Percentiles rank a stretch among this genome's conserved stretches.
These are phyloP conservation scores for Scheffersomyces quercinus DNA, from an alignment of 1,139 yeast genomes.

Conservation along the genomic window DNA sequence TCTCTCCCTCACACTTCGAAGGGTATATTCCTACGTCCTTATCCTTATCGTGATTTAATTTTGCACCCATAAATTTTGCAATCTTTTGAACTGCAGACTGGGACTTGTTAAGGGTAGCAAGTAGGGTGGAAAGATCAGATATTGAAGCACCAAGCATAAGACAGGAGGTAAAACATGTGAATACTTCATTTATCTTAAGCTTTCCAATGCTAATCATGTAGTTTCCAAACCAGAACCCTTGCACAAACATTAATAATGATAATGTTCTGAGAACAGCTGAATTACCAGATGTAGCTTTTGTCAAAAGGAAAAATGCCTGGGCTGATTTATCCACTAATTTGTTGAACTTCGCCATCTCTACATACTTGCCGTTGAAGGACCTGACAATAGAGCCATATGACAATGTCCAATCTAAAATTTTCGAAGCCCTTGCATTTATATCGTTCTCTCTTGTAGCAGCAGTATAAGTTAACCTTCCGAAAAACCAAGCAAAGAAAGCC, in stretches of 20 bases:
- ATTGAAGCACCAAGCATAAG: constrained; percentile 65
- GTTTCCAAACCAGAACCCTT: constrained; percentile 90
- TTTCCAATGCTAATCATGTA: constrained; percentile 55
- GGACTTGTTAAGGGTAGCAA: constrained; percentile 63
- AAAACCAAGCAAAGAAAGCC: constrained; percentile 44
- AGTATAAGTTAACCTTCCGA: constrained; percentile 53
- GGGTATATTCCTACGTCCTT: constrained; percentile 23
- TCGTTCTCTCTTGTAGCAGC: constrained; percentile 60
- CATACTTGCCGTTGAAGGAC: constrained; percentile 55
- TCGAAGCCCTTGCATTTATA: constrained; percentile 56
- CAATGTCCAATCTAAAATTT: constrained; percentile 70
- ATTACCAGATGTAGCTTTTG: constrained; percentile 56
- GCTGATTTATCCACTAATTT: constrained; percentile 45
- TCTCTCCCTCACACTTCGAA: constrained; percentile 38
- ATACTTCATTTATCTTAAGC: constrained; percentile 58
- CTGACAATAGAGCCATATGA: constrained; percentile 61
- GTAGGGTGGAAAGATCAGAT: constrained; percentile 49
- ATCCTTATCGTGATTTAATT: constrained; percentile 3
- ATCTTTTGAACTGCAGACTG: constrained; percentile 56
- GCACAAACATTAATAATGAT: constrained; percentile 76
- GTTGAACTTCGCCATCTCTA: constrained; percentile 51
- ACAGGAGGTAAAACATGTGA: constrained; percentile 84
- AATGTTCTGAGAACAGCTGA: constrained; percentile 57
- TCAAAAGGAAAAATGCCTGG: constrained; percentile 44
- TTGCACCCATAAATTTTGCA: constrained; percentile 18